phyloP scores from a whole-genome alignment of 805 yeast species.

The Ogataea thermomethanolica region DNA sequence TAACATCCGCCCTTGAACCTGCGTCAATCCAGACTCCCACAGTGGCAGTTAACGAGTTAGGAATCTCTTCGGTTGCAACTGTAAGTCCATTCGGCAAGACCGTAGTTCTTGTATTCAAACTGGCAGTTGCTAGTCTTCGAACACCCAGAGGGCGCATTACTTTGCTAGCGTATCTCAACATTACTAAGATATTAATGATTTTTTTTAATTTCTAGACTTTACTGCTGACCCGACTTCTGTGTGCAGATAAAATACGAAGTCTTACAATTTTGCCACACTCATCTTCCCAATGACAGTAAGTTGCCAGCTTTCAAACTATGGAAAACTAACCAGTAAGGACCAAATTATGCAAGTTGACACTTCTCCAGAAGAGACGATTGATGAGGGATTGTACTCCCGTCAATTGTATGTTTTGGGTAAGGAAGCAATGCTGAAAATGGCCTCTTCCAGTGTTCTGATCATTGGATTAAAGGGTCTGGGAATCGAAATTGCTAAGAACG shows the following conservation, averaged over 20 bases:
- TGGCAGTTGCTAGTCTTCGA: slow-evolving; percentile 20
- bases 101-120: slow-evolving; percentile 59
- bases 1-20: slow-evolving; percentile 93
- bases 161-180: slow-evolving; percentile 6
- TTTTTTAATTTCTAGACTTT: slow-evolving; percentile 3
- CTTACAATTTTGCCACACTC: slow-evolving; percentile 4
- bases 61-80: slow-evolving; percentile 86
- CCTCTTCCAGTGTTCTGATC: slow-evolving; percentile 83
- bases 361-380: slow-evolving; percentile 54
- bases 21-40: slow-evolving; percentile 99
- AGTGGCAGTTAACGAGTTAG: slow-evolving; percentile 89
- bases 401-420: slow-evolving; percentile 95
- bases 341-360: slow-evolving; percentile 42
- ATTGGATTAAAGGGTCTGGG: slow-evolving; percentile 93
- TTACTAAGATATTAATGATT: background rate
- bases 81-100: slow-evolving; percentile 87
- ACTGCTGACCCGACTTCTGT: slow-evolving; percentile 3
- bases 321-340: slow-evolving; percentile 21
- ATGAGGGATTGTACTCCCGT: slow-evolving; percentile 93
- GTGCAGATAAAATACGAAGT: background rate
- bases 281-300: slow-evolving; percentile 6
- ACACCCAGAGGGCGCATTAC: background rate
- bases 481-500: slow-evolving; percentile 93
- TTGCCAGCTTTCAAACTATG: background rate
- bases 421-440: slow-evolving; percentile 98